These are phyloP conservation scores for Sporothrix mexicana DNA, from an alignment of 2,329 filamentous ascomycete genomes.

Conservation along the genomic window DNA sequence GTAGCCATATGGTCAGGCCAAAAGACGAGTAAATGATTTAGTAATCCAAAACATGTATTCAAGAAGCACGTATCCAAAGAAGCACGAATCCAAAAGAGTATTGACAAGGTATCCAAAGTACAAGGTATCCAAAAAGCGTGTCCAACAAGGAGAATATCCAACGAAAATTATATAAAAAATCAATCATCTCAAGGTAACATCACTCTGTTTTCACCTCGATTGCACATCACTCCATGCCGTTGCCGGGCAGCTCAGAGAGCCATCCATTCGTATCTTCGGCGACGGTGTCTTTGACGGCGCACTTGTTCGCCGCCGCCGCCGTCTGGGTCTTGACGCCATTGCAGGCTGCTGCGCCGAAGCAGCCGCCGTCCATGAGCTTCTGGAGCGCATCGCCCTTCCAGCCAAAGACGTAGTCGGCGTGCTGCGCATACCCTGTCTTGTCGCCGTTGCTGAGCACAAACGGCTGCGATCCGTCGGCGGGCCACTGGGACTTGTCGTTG, in stretches of 20 bases:
- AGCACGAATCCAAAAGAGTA: too few relatives aligned
- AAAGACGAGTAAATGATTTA: too few relatives aligned
- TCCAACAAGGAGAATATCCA: background rate
- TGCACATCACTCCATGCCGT: conserved; percentile 2
- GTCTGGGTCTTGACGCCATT: conserved; percentile 44
- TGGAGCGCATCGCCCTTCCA: conserved; percentile 45
- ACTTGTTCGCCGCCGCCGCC: conserved; percentile 45
- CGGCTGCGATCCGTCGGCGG: conserved; percentile 45
- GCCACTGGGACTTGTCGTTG: conserved; percentile 45
- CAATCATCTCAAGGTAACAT: background rate
- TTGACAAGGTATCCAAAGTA: too few relatives aligned
- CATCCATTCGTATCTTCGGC: conserved; percentile 45
- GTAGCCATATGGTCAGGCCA: too few relatives aligned
- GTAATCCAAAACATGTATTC: too few relatives aligned
- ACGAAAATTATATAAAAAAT: background rate
- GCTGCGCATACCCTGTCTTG: conserved; percentile 42
- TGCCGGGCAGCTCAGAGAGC: conserved; percentile 37
- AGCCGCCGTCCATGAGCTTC: conserved; percentile 34
- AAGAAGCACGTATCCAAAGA: too few relatives aligned
- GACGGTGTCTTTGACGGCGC: conserved; percentile 42
- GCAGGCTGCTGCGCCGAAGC: conserved; percentile 40
- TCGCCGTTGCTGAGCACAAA: conserved; percentile 43
- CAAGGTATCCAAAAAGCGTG: too few relatives aligned
- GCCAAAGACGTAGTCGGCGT: conserved; percentile 46
- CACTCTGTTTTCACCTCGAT: background rate